Evolutionary conservation across 2,329 filamentous ascomycete genomes (phyloP), one percentile per base, ranked within the genome.

Genomic region (Stemphylium lycopersici): DNA sequence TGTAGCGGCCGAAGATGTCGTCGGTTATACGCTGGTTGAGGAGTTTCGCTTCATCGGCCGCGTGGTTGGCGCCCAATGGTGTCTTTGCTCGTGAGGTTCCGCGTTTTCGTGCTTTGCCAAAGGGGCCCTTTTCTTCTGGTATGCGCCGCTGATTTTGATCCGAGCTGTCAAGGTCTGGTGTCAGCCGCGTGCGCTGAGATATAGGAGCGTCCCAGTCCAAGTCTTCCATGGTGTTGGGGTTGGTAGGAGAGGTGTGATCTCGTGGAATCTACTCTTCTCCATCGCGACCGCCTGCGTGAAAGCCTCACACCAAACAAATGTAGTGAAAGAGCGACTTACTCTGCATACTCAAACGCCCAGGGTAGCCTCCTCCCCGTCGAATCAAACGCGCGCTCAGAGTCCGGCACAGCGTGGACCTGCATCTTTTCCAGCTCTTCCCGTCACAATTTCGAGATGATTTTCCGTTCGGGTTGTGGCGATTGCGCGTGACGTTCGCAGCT

Each of bases 401-500:
- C 83, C 31, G 85, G 84, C 10, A 88, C 85, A 29, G 83, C 84
- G 72, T 88, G 85, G 46, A 88, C 84, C 73, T 88, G 85, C 83
- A 87, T 87, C 51, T 76, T 77, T 22, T 15, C 13, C 12, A 34
- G n/a, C 7, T 46, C 10, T 22, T 45, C 12, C n/a, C 24, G 13
- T 33, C 18, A 20, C 15, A 11, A 22, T n/a, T 33, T 18, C 16
- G 42, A 15, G 22, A 16, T 15, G 6, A 32, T 39, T 57, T 42
- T 20, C 32, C 34, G 10, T 43, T 44, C 33, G 36, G 29, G 40
- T 50, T 13, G 43, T 34, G 48, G 52, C 56, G 51, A 53, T 39
- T 13, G 45, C 39, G 45, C 41, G 50, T 56, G 16, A 38, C 42
- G 44, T 36, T 26, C 24, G n/a, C 41, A 15, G 36, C 44, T 46